phyloP scores from a whole-genome alignment of 2,329 filamentous ascomycete genomes.

The Calonectria multiphialidica region DNA sequence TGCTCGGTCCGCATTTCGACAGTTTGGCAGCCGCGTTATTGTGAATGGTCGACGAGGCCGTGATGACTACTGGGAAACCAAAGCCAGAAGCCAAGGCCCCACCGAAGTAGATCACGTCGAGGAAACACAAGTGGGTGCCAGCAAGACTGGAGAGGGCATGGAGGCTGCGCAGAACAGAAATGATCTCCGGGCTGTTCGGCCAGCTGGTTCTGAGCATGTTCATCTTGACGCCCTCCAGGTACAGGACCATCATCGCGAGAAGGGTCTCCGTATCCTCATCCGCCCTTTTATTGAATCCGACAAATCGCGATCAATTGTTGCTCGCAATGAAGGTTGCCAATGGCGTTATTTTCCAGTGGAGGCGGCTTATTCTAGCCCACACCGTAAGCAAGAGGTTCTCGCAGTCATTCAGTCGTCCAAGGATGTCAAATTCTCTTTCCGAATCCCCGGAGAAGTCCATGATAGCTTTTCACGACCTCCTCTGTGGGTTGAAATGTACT shows the following conservation, averaged over 20 bases:
- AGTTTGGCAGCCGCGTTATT: too few relatives aligned
- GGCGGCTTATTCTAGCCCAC: slow-evolving; percentile 61
- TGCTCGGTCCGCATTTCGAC: too few relatives aligned
- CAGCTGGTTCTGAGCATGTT: slow-evolving; percentile 55
- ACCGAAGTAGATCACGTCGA: too few relatives aligned
- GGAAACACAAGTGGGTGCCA: too few relatives aligned
- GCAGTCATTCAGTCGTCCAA: slow-evolving; percentile 70
- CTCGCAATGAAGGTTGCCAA: slow-evolving; percentile 66
- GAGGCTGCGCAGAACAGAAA: too few relatives aligned
- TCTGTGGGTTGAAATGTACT: slow-evolving; percentile 71
- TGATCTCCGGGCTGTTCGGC: slow-evolving; percentile 41
- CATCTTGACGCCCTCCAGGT: slow-evolving; percentile 65
- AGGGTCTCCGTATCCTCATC: slow-evolving; percentile 69
- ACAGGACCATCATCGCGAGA: slow-evolving; percentile 64
- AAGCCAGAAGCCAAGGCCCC: too few relatives aligned
- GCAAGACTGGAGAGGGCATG: too few relatives aligned
- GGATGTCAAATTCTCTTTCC: slow-evolving; percentile 71
- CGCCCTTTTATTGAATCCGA: slow-evolving; percentile 58
- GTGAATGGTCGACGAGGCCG: too few relatives aligned
- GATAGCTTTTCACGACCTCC: slow-evolving; percentile 58
- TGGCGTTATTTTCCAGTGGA: slow-evolving; percentile 68
- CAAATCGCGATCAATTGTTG: slow-evolving; percentile 64
- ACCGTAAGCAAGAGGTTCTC: slow-evolving; percentile 65
- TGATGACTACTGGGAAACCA: too few relatives aligned
- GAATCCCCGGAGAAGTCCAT: slow-evolving; percentile 62